Conservation (phyloP, 2,329 filamentous ascomycete species). For the Fulvia fulva region DNA sequence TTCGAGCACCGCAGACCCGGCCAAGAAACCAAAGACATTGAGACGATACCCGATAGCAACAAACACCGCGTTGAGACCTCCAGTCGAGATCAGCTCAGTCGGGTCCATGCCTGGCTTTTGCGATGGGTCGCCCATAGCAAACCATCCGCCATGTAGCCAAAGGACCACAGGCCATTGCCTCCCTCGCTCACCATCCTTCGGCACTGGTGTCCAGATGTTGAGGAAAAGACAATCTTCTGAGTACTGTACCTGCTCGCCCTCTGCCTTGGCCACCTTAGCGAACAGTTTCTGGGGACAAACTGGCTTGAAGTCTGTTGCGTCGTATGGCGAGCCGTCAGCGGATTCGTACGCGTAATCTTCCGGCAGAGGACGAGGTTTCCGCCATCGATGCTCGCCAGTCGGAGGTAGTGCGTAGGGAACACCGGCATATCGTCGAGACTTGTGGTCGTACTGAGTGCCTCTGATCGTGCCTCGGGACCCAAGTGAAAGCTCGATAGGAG, state of each 20-base stretch:
- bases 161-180: constrained; percentile 39
- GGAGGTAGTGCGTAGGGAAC: constrained; percentile 4
- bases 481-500: not conserved
- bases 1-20: no score
- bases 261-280: constrained; percentile 7
- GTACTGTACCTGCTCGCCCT: constrained; percentile 1
- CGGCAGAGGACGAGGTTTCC: constrained; percentile 2
- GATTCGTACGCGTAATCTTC: not conserved
- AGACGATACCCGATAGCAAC: no score
- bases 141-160: constrained; percentile 45
- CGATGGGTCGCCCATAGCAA: constrained; percentile 33
- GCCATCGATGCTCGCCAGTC: constrained; percentile 9
- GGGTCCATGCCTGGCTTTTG: constrained; percentile 37
- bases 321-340: not conserved
- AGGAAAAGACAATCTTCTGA: constrained; percentile 35
- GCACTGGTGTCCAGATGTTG: constrained; percentile 34
- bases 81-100: no score
- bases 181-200: constrained; percentile 1
- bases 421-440: constrained; percentile 6
- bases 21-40: no score
- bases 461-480: constrained; percentile 3
- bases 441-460: not conserved
- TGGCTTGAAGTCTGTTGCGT: constrained; percentile 3
- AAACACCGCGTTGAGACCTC: no score
- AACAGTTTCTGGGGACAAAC: not conserved